Percentiles rank a stretch among this genome's conserved stretches.
phyloP scores from a whole-genome alignment of 306 rosid genomes.

The Ziziphus jujuba region DNA sequence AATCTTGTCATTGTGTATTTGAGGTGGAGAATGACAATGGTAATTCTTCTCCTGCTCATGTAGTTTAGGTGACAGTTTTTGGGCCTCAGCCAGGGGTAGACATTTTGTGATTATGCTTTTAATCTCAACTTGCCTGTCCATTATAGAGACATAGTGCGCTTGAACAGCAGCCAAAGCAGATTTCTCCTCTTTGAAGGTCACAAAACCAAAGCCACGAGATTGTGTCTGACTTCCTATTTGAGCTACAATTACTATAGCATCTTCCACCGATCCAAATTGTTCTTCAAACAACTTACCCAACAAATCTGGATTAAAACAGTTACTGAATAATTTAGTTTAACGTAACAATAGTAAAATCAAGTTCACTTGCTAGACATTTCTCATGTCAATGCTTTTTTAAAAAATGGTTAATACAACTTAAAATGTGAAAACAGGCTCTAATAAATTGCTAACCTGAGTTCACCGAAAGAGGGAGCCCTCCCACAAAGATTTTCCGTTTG shows the following conservation, averaged over 20 bases:
- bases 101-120: constrained; percentile 30
- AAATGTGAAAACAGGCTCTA: constrained; percentile 4
- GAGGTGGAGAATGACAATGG: constrained; percentile 9
- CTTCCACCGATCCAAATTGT: constrained; percentile 40
- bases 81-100: constrained; percentile 4
- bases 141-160: constrained; percentile 28
- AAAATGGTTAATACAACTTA: not conserved
- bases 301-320: constrained; percentile 20
- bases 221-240: constrained; percentile 23
- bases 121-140: constrained; percentile 39
- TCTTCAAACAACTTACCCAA: constrained; percentile 34
- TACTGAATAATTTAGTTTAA: not conserved
- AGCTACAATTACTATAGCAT: constrained; percentile 32
- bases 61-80: constrained; percentile 20
- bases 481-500: constrained; percentile 33
- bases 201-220: constrained; percentile 48
- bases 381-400: not conserved
- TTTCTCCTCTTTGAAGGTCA: constrained; percentile 38
- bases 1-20: constrained; percentile 7
- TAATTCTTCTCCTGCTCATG: constrained; percentile 8
- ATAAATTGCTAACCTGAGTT: constrained; percentile 32
- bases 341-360: not conserved
- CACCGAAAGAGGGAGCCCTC: constrained; percentile 38
- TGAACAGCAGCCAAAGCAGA: constrained; percentile 30
- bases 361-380: not conserved